Evolutionary conservation across 139 green algal species (phyloP).

Genomic region (Tetradesmus lagerheimii): DNA sequence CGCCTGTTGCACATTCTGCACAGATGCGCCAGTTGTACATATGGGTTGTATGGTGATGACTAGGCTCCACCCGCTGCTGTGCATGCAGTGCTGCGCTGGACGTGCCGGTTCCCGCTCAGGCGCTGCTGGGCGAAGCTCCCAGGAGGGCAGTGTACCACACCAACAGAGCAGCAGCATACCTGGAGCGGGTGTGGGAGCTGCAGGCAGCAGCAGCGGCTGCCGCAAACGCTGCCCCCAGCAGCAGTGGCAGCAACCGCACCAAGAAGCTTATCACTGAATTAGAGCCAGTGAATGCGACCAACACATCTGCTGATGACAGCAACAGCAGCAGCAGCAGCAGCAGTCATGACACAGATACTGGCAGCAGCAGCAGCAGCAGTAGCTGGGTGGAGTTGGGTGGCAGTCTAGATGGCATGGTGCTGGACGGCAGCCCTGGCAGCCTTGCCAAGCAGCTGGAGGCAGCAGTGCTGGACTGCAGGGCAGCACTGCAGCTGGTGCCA

Average conservation of each 20-base stretch:
- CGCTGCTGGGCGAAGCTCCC: not conserved
- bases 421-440: conserved; percentile 9
- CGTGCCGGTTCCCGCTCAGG: conserved; percentile 3
- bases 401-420: not conserved
- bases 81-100: conserved; percentile 29
- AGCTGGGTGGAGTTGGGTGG: conserved; percentile 28
- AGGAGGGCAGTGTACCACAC: conserved; percentile 18
- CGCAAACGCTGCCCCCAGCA: no score
- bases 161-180: conserved; percentile 39
- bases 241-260: not conserved
- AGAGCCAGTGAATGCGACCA: not conserved
- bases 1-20: no score
- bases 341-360: not conserved
- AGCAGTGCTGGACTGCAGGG: conserved; percentile 34
- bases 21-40: no score
- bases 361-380: conserved; percentile 14
- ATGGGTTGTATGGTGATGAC: no score
- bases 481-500: conserved; percentile 20
- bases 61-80: no score
- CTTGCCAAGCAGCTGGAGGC: conserved; percentile 16
- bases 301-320: not conserved
- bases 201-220: conserved; percentile 14
- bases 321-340: conserved; percentile 1
- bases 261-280: not conserved
- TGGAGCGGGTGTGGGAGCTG: not conserved